Base-by-base conservation (phyloP, 2,329 filamentous ascomycete species). In the Westerdykella ornata region DNA sequence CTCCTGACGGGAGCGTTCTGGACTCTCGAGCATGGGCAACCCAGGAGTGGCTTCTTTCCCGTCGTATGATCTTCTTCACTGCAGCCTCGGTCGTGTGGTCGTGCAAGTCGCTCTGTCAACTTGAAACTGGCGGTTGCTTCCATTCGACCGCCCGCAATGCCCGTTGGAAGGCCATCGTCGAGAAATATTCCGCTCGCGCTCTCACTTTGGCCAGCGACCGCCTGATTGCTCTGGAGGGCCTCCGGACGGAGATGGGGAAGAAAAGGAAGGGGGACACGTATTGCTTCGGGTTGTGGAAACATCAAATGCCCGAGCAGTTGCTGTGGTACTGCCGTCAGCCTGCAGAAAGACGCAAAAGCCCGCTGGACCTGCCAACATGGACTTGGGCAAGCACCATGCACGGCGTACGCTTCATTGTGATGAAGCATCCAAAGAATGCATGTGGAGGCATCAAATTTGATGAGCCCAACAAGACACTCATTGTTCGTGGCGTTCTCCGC, bases 11-110 rank as follows among this genome's bases (percentile, higher is more conserved):
- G 22, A 43, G 48, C 9, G 26, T 46, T 15, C 44, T 57, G n/a
- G 49, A 45, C 5, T 26, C 22, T 16, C 39, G 49, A n/a, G 49
- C 49, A 6, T 52, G 49, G 49, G 51, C 49, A 18, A 51, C 51
- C 14, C 47, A 54, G 33, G 51, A 54, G 34, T 54, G 49, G 49
- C 47, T 54, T 2, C 43, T 52, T 19, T 47, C 47, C 8, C 42
- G 49, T 7, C 41, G 51, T 13, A 54, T 54, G 41, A 32, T 55
- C 14, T 57, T 57, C 42, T 57, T 49, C 45, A 53, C 50, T 4
- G 35, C 36, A 16, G 46, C 37, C 9, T 45, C 37, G 32, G 32
- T 55, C 5, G 47, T 53, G 9, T 57, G 52, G 52, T 53, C 50
- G 5, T 57, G 53, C 37, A 48, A 52, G 31, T 43, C 37, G 11